phyloP scores from a whole-genome alignment of 2,329 filamentous ascomycete species.

The Exophiala aquamarina region DNA sequence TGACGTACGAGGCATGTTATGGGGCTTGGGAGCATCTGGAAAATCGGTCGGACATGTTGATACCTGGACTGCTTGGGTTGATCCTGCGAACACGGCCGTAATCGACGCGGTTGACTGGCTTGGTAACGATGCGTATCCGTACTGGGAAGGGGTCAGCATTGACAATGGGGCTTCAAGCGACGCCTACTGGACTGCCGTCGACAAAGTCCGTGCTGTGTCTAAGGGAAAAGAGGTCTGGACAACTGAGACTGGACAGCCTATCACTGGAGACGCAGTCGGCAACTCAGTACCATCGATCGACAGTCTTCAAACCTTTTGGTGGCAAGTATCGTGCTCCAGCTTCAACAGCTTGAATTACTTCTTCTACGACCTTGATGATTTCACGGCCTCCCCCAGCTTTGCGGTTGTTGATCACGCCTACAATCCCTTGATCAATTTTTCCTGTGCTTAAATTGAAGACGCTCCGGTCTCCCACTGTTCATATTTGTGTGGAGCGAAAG shows the following conservation, averaged over 20 bases:
- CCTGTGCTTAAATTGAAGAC: constrained; percentile 28
- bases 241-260: constrained; percentile 86
- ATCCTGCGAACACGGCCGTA: constrained; percentile 60
- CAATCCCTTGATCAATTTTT: constrained; percentile 39
- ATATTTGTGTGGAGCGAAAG: too few relatives aligned
- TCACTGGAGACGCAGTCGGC: constrained; percentile 64
- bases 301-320: constrained; percentile 80
- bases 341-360: constrained; percentile 67
- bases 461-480: background rate
- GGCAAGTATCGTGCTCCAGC: constrained; percentile 69
- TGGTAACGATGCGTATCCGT: constrained; percentile 66
- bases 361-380: constrained; percentile 75
- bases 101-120: constrained; percentile 65
- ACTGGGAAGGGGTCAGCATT: constrained; percentile 63
- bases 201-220: constrained; percentile 41
- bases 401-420: constrained; percentile 59
- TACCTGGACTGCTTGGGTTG: constrained; percentile 65
- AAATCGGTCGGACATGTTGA: constrained; percentile 65
- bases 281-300: constrained; percentile 61
- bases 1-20: constrained; percentile 54
- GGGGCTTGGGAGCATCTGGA: constrained; percentile 44
- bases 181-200: constrained; percentile 52
- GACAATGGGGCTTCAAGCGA: constrained; percentile 47
- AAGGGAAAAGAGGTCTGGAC: constrained; percentile 76
- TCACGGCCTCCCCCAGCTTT: constrained; percentile 66